Conservation (phyloP, 148 eudicot genomes). For the Talinum fruticosum region DNA sequence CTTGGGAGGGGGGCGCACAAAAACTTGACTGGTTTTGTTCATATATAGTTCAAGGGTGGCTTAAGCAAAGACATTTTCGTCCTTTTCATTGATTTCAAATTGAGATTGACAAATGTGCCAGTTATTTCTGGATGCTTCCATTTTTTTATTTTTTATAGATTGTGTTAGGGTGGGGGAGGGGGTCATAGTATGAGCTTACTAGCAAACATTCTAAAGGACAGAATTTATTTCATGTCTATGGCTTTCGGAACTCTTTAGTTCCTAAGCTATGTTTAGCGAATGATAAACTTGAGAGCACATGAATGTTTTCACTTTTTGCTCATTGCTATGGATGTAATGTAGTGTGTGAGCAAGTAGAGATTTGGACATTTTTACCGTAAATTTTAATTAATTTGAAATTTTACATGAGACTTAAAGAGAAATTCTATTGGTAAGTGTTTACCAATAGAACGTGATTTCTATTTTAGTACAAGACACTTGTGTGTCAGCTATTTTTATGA, state of each 20-base stretch:
- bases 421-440: background rate
- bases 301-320: background rate
- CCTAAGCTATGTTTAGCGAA: background rate
- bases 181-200: background rate
- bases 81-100: background rate
- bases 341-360: no score
- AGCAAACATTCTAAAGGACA: background rate
- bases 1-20: no score
- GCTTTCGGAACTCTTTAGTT: background rate
- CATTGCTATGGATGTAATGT: background rate
- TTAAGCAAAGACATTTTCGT: background rate
- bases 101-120: background rate
- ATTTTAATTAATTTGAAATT: background rate
- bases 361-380: background rate
- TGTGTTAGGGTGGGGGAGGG: background rate
- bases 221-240: background rate
- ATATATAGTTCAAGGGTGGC: background rate
- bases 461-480: no score
- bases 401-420: background rate
- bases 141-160: background rate
- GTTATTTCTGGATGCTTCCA: background rate
- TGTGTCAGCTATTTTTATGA: background rate
- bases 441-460: no score
- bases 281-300: background rate
- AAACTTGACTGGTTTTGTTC: background rate